A percentile compares a stretch with the other conserved stretches of the same genome.
phyloP scores from a whole-genome alignment of 1,139 yeast genomes.

The Martiniozyma asiatica region DNA sequence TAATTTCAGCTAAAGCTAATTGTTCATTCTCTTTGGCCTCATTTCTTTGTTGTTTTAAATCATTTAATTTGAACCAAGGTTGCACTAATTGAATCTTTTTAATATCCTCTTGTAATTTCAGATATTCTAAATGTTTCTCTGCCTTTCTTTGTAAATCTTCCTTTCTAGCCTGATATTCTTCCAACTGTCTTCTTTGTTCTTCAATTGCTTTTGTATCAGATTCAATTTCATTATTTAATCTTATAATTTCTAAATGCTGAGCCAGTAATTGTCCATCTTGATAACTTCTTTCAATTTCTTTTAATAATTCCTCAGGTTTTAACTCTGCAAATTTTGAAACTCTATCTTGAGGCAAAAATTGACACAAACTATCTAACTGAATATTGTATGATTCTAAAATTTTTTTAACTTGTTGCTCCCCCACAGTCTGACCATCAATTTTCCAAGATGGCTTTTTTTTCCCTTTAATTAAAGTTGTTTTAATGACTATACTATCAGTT shows the following conservation, averaged over 20 bases:
- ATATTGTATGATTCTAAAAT: conserved; percentile 46
- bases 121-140: conserved; percentile 19
- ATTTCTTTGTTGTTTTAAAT: too few relatives aligned
- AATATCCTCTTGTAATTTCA: conserved; percentile 32
- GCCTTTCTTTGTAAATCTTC: conserved; percentile 19
- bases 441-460: conserved; percentile 45
- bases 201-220: conserved; percentile 22
- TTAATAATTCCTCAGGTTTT: conserved; percentile 60
- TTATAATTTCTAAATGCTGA: conserved; percentile 47
- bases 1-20: too few relatives aligned
- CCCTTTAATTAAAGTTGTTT: conserved; percentile 29
- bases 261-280: conserved; percentile 47
- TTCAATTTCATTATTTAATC: conserved; percentile 33
- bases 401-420: conserved; percentile 35
- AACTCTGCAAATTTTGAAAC: conserved; percentile 87
- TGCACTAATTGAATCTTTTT: conserved; percentile 37
- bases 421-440: conserved; percentile 33
- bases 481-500: conserved; percentile 35
- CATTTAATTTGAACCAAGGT: conserved; percentile 46
- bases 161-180: conserved; percentile 24
- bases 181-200: conserved; percentile 24
- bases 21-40: too few relatives aligned
- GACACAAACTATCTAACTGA: conserved; percentile 86
- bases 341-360: conserved; percentile 88
- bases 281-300: conserved; percentile 75